These are phyloP conservation scores for Hibiscus mutabilis DNA, from an alignment of 345 rosid genomes.

Conservation along the genomic window DNA sequence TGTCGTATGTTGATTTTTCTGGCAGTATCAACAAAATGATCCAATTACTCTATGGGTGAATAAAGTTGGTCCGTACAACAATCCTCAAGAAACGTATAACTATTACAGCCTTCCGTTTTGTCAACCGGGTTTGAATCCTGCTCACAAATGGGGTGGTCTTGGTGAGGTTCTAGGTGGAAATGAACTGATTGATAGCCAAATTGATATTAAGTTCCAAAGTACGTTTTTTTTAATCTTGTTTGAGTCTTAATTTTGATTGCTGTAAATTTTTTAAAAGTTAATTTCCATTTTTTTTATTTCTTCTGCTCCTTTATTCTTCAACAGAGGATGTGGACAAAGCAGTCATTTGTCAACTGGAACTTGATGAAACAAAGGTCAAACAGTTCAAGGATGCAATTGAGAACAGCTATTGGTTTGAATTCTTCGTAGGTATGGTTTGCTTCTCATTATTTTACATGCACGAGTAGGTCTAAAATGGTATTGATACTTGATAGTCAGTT, in stretches of 20 bases:
- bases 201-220: conserved; percentile 80
- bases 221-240: conserved; percentile 5
- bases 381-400: conserved; percentile 90
- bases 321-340: conserved; percentile 64
- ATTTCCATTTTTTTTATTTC: neutral
- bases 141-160: conserved; percentile 99
- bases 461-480: neutral
- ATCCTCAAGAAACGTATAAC: conserved; percentile 99
- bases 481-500: neutral
- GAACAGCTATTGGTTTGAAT: conserved; percentile 89
- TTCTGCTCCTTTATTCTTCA: neutral
- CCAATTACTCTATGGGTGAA: conserved; percentile 94
- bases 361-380: conserved; percentile 63
- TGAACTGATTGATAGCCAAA: conserved; percentile 92
- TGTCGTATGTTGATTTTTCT: neutral
- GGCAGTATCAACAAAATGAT: conserved; percentile 77
- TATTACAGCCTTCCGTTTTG: conserved; percentile 99
- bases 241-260: neutral
- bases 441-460: neutral
- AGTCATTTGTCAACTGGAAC: conserved; percentile 55
- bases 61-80: conserved; percentile 97
- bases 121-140: conserved; percentile 45
- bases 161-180: conserved; percentile 99
- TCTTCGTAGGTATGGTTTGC: conserved; percentile 76
- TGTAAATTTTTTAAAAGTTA: neutral